Conservation (phyloP, 164 flowering plant species). For the Houttuynia cordata region DNA sequence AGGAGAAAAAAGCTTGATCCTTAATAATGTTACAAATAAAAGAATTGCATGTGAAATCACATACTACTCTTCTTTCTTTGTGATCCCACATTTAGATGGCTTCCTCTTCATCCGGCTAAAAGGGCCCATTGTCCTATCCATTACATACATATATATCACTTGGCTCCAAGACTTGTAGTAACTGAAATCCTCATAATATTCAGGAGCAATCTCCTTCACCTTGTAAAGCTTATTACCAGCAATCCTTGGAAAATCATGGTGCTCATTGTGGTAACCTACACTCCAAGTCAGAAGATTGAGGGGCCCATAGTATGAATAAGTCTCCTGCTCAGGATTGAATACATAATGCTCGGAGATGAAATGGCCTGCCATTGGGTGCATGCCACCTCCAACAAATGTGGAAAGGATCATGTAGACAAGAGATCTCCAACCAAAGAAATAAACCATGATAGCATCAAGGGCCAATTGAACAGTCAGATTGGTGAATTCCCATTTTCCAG, state of each 20-base stretch:
- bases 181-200: constrained; percentile 51
- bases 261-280: constrained; percentile 96
- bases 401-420: constrained; percentile 74
- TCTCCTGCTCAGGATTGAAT: constrained; percentile 83
- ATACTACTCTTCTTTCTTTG: constrained; percentile 7
- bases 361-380: constrained; percentile 99
- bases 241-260: constrained; percentile 95
- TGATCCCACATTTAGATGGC: not conserved
- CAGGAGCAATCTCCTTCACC: constrained; percentile 93
- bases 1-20: not conserved
- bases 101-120: constrained; percentile 92
- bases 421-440: constrained; percentile 72
- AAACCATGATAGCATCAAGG: constrained; percentile 56
- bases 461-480: constrained; percentile 50
- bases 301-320: constrained; percentile 93
- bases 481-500: constrained; percentile 85
- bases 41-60: not conserved
- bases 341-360: constrained; percentile 92
- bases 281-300: constrained; percentile 83
- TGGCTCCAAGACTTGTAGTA: constrained; percentile 88
- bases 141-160: constrained; percentile 86
- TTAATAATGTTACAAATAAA: not conserved
- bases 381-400: constrained; percentile 93
- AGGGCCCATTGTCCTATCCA: constrained; percentile 76
- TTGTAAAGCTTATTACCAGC: constrained; percentile 83